These are phyloP conservation scores for Setomelanomma holmii DNA, from an alignment of 2,329 filamentous ascomycete genomes.

Conservation along the genomic window DNA sequence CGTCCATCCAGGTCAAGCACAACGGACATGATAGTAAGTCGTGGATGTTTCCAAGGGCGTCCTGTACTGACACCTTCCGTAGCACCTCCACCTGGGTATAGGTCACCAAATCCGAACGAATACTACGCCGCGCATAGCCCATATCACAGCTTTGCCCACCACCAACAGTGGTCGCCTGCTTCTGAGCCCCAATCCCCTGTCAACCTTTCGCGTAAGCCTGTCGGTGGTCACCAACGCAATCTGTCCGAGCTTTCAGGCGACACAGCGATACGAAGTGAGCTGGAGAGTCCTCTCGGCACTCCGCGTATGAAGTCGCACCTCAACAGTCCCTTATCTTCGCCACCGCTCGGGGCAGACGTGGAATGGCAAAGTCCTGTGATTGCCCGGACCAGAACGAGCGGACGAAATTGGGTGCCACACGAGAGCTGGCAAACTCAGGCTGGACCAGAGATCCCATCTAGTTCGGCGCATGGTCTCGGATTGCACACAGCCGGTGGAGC, in stretches of 20 bases:
- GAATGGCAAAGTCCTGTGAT: neutral
- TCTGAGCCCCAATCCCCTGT: slow-evolving; percentile 5
- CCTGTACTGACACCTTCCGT: neutral
- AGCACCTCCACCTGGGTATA: slow-evolving; percentile 14
- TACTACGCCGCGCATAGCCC: slow-evolving; percentile 3
- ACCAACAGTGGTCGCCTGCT: neutral
- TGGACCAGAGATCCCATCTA: neutral
- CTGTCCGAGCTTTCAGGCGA: slow-evolving; percentile 15
- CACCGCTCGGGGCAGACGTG: neutral
- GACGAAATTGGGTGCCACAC: slow-evolving; percentile 1
- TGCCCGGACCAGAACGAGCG: neutral
- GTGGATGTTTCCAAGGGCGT: neutral
- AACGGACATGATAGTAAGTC: slow-evolving; percentile 4
- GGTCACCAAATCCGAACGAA: slow-evolving; percentile 5
- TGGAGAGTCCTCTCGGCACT: slow-evolving; percentile 5
- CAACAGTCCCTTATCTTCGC: neutral
- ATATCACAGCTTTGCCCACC: slow-evolving; percentile 1
- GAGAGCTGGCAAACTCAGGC: slow-evolving; percentile 5
- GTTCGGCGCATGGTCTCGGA: slow-evolving; percentile 1
- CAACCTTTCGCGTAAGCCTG: neutral
- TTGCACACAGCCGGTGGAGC: neutral
- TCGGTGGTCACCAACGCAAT: neutral
- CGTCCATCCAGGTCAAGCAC: neutral
- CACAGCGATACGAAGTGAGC: slow-evolving; percentile 5
- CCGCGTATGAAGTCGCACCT: slow-evolving; percentile 1